Conservation (phyloP, 345 rosid genomes). For the Ceriops zippeliana region DNA sequence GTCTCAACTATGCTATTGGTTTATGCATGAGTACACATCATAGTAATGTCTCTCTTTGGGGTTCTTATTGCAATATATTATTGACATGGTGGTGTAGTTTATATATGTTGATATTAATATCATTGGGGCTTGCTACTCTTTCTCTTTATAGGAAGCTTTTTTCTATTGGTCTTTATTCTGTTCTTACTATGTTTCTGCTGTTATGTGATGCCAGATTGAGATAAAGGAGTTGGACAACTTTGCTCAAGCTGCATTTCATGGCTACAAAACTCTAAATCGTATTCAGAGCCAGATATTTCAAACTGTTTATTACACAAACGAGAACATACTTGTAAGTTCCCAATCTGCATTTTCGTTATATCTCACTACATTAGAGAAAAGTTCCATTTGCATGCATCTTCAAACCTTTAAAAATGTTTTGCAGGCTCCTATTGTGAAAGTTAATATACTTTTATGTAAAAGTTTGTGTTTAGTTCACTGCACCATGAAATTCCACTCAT, state of each 20-base stretch:
- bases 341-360: slow-evolving; percentile 8
- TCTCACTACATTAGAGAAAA: neutral
- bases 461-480: no score
- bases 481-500: neutral
- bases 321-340: slow-evolving; percentile 80
- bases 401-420: no score
- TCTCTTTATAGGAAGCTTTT: neutral
- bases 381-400: neutral
- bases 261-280: slow-evolving; percentile 87
- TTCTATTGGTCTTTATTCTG: slow-evolving; percentile 10
- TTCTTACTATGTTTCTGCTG: slow-evolving; percentile 16
- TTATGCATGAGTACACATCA: no score
- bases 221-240: slow-evolving; percentile 88
- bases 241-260: slow-evolving; percentile 95
- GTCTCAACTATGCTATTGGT: no score
- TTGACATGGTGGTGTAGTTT: no score
- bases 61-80: no score
- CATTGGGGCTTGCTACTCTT: no score
- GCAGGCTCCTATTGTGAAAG: no score
- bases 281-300: slow-evolving; percentile 91
- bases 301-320: slow-evolving; percentile 83
- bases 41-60: no score
- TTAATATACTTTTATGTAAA: no score
- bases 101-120: no score
- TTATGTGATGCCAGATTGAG: slow-evolving; percentile 60